Evolutionary conservation across 129 eudicot genomes (phyloP).

Genomic region (Escallonia rubra): DNA sequence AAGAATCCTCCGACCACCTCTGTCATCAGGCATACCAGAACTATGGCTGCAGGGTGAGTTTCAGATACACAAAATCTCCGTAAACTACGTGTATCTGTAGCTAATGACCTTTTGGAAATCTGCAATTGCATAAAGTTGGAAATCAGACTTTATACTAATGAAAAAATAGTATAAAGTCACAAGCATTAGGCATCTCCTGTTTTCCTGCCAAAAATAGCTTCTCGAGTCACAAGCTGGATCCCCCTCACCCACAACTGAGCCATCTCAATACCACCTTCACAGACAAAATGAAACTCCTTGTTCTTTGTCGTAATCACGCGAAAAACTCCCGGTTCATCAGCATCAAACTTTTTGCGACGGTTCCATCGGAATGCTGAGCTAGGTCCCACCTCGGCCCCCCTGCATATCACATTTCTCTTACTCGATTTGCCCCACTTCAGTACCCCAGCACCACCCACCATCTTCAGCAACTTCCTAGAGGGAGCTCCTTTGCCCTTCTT

Average conservation of each 20-base stretch:
- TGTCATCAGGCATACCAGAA: too few relatives aligned
- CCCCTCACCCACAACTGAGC: conserved; percentile 91
- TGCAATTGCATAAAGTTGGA: too few relatives aligned
- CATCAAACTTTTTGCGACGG: conserved; percentile 55
- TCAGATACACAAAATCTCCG: too few relatives aligned
- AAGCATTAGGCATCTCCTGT: conserved; percentile 1
- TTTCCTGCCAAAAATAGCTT: conserved; percentile 54
- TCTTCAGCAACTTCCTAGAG: conserved; percentile 54
- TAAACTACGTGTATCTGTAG: too few relatives aligned
- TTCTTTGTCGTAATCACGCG: conserved; percentile 64
- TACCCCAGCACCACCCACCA: conserved; percentile 46
- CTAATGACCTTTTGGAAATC: too few relatives aligned
- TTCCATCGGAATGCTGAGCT: conserved; percentile 42
- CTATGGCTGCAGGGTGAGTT: too few relatives aligned
- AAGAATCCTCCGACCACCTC: too few relatives aligned
- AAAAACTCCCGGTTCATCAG: conserved; percentile 60
- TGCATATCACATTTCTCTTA: conserved; percentile 66
- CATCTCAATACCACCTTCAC: conserved; percentile 66
- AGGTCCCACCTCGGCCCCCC: conserved; percentile 68
- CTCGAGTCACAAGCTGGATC: conserved; percentile 67
- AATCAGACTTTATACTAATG: too few relatives aligned
- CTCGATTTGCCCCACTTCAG: conserved; percentile 80
- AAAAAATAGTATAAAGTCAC: neutral
- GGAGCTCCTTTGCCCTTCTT: conserved; percentile 72
- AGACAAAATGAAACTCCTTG: conserved; percentile 79